phyloP scores from a whole-genome alignment of 2,329 filamentous ascomycete species.

The Pseudogymnoascus sp. region DNA sequence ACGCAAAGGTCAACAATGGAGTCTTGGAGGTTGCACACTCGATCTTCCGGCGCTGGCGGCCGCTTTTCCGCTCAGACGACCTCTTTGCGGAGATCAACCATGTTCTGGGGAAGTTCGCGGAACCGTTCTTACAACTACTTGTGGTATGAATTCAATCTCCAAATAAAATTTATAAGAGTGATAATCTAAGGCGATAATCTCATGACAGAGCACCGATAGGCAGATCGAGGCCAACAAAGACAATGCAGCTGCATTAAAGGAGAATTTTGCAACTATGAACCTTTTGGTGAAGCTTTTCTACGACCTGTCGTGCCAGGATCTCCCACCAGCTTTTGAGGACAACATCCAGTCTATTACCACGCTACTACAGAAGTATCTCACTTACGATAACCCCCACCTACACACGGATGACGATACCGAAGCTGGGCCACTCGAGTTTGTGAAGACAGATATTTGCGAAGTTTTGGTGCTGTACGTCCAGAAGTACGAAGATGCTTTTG shows the following conservation, averaged over 20 bases:
- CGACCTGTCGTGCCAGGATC: conserved; percentile 94
- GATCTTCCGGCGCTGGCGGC: conserved; percentile 94
- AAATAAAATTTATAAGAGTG: conserved; percentile 13
- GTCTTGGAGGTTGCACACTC: conserved; percentile 97
- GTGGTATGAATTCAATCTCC: conserved; percentile 43
- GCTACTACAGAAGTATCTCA: conserved; percentile 86
- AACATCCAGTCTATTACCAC: conserved; percentile 70
- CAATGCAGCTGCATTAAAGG: conserved; percentile 67
- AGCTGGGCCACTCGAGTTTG: conserved; percentile 73
- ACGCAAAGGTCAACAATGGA: conserved; percentile 82
- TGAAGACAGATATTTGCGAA: conserved; percentile 92
- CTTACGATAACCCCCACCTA: conserved; percentile 77
- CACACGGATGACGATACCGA: conserved; percentile 86
- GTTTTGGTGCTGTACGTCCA: conserved; percentile 81
- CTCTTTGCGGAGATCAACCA: conserved; percentile 96
- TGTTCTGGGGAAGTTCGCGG: conserved; percentile 77
- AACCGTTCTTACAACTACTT: conserved; percentile 75
- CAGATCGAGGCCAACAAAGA: conserved; percentile 68
- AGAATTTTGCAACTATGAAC: conserved; percentile 79
- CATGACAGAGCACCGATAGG: conserved; percentile 54
- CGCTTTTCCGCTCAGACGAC: conserved; percentile 85
- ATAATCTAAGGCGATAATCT: conserved; percentile 10
- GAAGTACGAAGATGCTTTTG: conserved; percentile 95
- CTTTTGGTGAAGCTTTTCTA: conserved; percentile 88
- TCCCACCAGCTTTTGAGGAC: conserved; percentile 90